These are phyloP conservation scores for Teratosphaeria destructans DNA, from an alignment of 2,329 filamentous ascomycete genomes.

Conservation along the genomic window DNA sequence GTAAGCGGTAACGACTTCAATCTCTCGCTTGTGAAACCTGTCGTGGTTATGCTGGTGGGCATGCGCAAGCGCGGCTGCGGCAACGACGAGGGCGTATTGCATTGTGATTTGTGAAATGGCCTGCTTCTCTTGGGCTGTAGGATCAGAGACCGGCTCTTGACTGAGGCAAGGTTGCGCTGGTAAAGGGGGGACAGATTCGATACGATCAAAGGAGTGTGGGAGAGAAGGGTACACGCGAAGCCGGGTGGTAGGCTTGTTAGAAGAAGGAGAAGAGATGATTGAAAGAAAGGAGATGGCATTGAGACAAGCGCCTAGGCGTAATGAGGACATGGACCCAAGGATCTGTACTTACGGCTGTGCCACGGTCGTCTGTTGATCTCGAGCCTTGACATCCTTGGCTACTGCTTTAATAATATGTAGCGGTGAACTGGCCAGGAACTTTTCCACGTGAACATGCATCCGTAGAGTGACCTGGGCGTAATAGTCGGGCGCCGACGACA, in stretches of 20 bases:
- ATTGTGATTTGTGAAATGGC: background rate
- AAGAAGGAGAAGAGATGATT: background rate
- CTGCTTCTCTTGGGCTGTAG: background rate
- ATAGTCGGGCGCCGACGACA: background rate
- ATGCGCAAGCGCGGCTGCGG: slow-evolving; percentile 5
- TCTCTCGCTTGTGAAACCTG: background rate
- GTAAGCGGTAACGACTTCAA: background rate
- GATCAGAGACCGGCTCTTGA: background rate
- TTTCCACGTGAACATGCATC: background rate
- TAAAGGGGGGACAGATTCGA: background rate
- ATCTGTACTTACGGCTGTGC: background rate
- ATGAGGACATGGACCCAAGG: background rate
- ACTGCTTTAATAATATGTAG: too few species aligned
- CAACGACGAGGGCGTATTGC: slow-evolving; percentile 7
- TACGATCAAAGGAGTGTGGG: background rate
- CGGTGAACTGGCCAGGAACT: background rate
- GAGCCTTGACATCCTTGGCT: background rate
- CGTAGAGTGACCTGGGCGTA: background rate
- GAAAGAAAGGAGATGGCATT: background rate
- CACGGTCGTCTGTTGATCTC: background rate
- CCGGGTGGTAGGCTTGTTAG: background rate
- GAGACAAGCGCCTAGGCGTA: background rate
- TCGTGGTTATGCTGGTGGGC: slow-evolving; percentile 2
- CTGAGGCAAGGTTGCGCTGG: background rate
- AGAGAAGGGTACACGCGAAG: background rate